Base-by-base conservation (phyloP, 2,329 filamentous ascomycete genomes). In the Phyllosticta citrichinensis region DNA sequence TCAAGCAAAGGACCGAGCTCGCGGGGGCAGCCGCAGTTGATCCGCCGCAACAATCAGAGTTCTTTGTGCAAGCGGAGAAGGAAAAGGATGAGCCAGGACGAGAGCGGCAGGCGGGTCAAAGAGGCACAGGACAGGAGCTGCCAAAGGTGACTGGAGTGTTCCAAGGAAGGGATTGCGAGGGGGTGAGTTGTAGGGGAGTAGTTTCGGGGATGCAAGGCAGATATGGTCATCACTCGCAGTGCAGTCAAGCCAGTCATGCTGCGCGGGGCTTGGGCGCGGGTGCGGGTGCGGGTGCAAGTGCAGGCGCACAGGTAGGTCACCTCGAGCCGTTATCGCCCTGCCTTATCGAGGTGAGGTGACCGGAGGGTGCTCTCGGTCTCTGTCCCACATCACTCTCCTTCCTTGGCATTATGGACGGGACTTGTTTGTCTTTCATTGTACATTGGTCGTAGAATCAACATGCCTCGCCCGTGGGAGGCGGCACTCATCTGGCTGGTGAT, bases 201-300 rank as follows among this genome's bases (percentile, higher is more conserved):
- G 40, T 56, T 58, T 30, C 52, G 58, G 58, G 58, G 58, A 60
- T 35, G 58, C 58, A 60, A 60, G 58, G 58, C 52, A 55, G 30
- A 50, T n/a, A n/a, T n/a, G n/a, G n/a, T n/a, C n/a, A n/a, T n/a
- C n/a, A n/a, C n/a, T n/a, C n/a, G n/a, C n/a, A n/a, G n/a, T n/a
- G n/a, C n/a, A n/a, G n/a, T n/a, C n/a, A n/a, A n/a, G n/a, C n/a
- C 27, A 30, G 53, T 60, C 58, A 60, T 60, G 58, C 58, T 60
- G 50, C 24, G 53, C 53, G 53, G 53, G 58, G 53, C 58, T 56
- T 53, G 40, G 40, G 40, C 33, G 33, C 33, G 40, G 40, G 40
- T n/a, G 35, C 35, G 17, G 35, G 35, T 3, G 35, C 35, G 17
- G 35, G 35, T 40, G 35, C 35, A 40, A 22, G 22, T 22, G 40